Evolutionary conservation across 805 yeast species (phyloP), one percentile per base, ranked within the genome.

Genomic region (Deakozyma indianensis): DNA sequence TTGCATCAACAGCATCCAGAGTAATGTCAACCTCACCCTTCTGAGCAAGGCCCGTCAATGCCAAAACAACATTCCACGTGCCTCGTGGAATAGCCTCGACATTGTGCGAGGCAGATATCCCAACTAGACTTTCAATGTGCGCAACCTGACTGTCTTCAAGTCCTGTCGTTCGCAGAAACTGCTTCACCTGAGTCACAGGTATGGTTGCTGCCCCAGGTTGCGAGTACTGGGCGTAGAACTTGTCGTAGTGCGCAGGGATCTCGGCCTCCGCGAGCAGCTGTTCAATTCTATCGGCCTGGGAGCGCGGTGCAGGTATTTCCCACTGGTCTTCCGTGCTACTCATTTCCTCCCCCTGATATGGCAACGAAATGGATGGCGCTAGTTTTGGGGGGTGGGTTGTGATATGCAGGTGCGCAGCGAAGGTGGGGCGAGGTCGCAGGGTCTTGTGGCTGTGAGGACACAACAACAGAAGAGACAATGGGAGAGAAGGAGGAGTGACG

Each of bases 1-100:
- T 42, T 24, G 49, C 48, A 35, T 56, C 56, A 28, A 60, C 59
- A 3, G 55, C 40, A 43, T 56, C 64, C 35, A 60, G 48, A 24
- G 51, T 47, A 16, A 60, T 45, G 42, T 60, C 60, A 16, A 51
- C 49, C 27, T 57, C 57, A 23, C 63, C 62, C 22, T 45, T 45
- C 48, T 61, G 64, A 11, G 59, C 58, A n/a, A 61, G 52, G n/a
- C 60, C 63, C 9, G 56, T 48, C 25, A 61, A 47, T 9, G 62
- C 64, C 57, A 61, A 47, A 5, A 57, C 61, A 20, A 52, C 56
- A 43, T 58, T 47, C 63, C 64, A 61, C n/a, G 51, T 42, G 42
- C 55, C 55, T 22, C 50, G 46, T 45, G 53, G 52, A n/a, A 60
- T 45, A 22, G 41, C 45, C 11, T 51, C 38, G 7, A 32, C 7